phyloP scores from a whole-genome alignment of 441 rosid genomes.

The Populus tomentosa region DNA sequence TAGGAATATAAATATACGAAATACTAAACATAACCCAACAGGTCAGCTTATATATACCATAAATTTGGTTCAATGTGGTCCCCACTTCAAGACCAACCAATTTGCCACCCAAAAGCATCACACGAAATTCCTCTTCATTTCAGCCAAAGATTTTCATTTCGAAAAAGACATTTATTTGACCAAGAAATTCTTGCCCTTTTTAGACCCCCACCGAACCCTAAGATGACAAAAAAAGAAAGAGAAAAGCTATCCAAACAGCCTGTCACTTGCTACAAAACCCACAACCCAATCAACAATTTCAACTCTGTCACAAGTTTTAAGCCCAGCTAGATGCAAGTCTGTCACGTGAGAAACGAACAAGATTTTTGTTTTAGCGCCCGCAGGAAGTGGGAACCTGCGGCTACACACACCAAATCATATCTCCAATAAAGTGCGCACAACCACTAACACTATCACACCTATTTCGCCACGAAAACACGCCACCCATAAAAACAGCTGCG shows the following conservation, averaged over 20 bases:
- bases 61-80: slow-evolving; percentile 24
- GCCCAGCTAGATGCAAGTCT: neutral
- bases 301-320: neutral
- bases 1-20: neutral
- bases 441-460: slow-evolving; percentile 48
- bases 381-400: slow-evolving; percentile 19
- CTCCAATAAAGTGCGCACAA: slow-evolving; percentile 22
- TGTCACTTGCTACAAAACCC: neutral
- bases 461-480: slow-evolving; percentile 52
- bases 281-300: slow-evolving; percentile 2
- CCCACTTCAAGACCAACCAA: slow-evolving; percentile 16
- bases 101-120: slow-evolving; percentile 7
- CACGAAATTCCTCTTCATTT: neutral
- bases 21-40: neutral
- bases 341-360: slow-evolving; percentile 15
- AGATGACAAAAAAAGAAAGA: neutral
- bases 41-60: slow-evolving; percentile 8
- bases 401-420: slow-evolving; percentile 32
- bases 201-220: neutral
- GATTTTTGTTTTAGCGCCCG: neutral
- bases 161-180: slow-evolving; percentile 11
- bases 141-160: neutral
- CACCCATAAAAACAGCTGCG: slow-evolving; percentile 29
- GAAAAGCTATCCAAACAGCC: neutral
- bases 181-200: neutral